Evolutionary conservation across 1,284 basidiomycete species (phyloP).

Genomic region (Microbotryum violaceum): DNA sequence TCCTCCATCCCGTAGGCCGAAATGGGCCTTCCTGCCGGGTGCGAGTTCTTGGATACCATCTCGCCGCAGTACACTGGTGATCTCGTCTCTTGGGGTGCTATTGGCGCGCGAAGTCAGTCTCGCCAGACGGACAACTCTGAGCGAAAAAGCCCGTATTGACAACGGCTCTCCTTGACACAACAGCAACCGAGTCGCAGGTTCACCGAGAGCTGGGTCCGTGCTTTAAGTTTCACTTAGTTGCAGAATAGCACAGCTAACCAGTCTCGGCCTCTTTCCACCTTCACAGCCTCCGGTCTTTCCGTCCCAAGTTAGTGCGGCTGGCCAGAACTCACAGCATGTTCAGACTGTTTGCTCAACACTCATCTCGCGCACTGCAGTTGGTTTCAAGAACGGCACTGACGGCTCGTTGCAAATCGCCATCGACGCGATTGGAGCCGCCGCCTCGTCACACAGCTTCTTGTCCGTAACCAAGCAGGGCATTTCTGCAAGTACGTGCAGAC

Average conservation of each 20-base stretch:
- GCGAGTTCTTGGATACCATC: conserved; percentile 58
- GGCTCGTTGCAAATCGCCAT: conserved; percentile 44
- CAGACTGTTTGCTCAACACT: not conserved
- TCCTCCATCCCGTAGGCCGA: conserved; percentile 30
- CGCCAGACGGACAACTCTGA: not conserved
- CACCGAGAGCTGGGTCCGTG: conserved; percentile 52
- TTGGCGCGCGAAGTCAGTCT: conserved; percentile 65
- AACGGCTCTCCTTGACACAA: not conserved
- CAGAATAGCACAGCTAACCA: not conserved
- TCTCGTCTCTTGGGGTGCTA: conserved; percentile 93
- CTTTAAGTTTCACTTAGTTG: too few relatives aligned
- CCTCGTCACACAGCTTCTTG: conserved; percentile 80
- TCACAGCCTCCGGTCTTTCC: conserved; percentile 26
- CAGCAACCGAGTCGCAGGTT: conserved; percentile 85
- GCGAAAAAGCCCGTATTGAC: not conserved
- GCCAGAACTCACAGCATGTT: not conserved
- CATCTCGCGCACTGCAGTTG: conserved; percentile 69
- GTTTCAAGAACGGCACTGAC: conserved; percentile 55
- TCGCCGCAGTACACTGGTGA: conserved; percentile 93
- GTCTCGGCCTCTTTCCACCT: not conserved
- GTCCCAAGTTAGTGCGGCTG: conserved; percentile 17
- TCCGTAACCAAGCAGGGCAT: conserved; percentile 73
- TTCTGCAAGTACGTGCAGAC: conserved; percentile 26
- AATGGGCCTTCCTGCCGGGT: conserved; percentile 42
- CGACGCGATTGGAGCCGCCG: conserved; percentile 83